phyloP scores from a whole-genome alignment of 2,329 filamentous ascomycete species.

The Hirsutella thompsonii region DNA sequence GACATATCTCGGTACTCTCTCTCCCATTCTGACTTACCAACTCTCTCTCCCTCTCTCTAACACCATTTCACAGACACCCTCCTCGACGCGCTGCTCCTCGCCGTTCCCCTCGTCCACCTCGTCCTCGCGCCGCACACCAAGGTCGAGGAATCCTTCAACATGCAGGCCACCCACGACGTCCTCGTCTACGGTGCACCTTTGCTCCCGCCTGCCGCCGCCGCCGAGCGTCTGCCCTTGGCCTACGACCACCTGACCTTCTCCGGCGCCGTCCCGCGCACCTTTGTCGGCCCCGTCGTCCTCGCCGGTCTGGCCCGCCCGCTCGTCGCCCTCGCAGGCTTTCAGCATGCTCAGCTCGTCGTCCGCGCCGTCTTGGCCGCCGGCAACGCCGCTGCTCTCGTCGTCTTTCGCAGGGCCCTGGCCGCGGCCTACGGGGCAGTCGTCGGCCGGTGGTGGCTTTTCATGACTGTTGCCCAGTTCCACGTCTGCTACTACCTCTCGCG shows the following conservation, averaged over 20 bases:
- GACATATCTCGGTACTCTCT: too few relatives aligned
- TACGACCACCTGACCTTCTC: constrained; percentile 91
- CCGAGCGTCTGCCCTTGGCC: constrained; percentile 37
- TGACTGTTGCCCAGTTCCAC: constrained; percentile 83
- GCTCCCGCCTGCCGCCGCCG: too few relatives aligned
- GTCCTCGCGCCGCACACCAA: constrained; percentile 78
- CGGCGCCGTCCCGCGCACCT: constrained; percentile 83
- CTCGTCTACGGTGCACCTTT: constrained; percentile 65
- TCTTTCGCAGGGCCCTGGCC: constrained; percentile 51
- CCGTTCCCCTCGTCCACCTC: constrained; percentile 58
- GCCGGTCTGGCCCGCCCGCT: constrained; percentile 60
- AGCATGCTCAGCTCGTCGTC: constrained; percentile 48
- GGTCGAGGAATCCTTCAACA: constrained; percentile 96
- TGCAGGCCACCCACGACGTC: constrained; percentile 88
- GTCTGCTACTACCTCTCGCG: constrained; percentile 84
- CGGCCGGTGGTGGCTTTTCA: constrained; percentile 65
- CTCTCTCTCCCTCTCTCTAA: not conserved
- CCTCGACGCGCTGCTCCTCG: constrained; percentile 22
- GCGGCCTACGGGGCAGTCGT: constrained; percentile 55
- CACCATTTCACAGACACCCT: constrained; percentile 10
- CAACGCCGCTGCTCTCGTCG: constrained; percentile 57
- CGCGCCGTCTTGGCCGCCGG: constrained; percentile 64
- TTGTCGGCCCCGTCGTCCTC: constrained; percentile 68
- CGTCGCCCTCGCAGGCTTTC: constrained; percentile 40
- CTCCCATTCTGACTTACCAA: not conserved